These are phyloP conservation scores for Cladophialophora chaetospira DNA, from an alignment of 2,329 filamentous ascomycete species.

Conservation along the genomic window DNA sequence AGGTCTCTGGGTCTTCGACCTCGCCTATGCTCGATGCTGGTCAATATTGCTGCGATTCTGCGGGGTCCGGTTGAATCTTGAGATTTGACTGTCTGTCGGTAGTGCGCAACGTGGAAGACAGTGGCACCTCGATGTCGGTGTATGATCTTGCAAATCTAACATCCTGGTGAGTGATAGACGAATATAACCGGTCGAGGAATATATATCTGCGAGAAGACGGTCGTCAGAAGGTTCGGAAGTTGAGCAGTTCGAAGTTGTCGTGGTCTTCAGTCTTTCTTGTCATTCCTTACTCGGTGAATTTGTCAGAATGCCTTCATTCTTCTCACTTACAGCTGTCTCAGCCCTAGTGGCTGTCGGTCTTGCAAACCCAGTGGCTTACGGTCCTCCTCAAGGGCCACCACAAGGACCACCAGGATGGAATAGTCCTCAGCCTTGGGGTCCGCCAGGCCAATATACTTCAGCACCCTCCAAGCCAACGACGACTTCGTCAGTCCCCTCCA, in stretches of 20 bases:
- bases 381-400: neutral
- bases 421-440: slow-evolving; percentile 1
- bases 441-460: neutral
- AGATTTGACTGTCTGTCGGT: slow-evolving; percentile 12
- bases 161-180: slow-evolving; percentile 10
- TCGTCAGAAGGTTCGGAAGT: neutral
- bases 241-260: neutral
- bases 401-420: slow-evolving; percentile 3
- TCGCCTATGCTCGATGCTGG: slow-evolving; percentile 5
- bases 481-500: neutral
- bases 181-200: slow-evolving; percentile 11
- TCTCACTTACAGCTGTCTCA: slow-evolving; percentile 6
- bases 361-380: slow-evolving; percentile 8
- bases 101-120: neutral
- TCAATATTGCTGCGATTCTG: neutral
- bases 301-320: slow-evolving; percentile 3
- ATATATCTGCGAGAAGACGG: slow-evolving; percentile 5
- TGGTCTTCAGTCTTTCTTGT: neutral
- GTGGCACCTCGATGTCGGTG: neutral
- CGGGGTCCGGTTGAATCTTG: slow-evolving; percentile 21
- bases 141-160: slow-evolving; percentile 5
- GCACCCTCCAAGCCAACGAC: neutral
- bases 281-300: neutral
- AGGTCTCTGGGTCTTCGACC: slow-evolving; percentile 5
- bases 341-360: slow-evolving; percentile 6